A percentile compares a stretch with the other conserved stretches of the same genome.
Conservation (phyloP, 1,284 basidiomycete species). For the Trametes polyzona region DNA sequence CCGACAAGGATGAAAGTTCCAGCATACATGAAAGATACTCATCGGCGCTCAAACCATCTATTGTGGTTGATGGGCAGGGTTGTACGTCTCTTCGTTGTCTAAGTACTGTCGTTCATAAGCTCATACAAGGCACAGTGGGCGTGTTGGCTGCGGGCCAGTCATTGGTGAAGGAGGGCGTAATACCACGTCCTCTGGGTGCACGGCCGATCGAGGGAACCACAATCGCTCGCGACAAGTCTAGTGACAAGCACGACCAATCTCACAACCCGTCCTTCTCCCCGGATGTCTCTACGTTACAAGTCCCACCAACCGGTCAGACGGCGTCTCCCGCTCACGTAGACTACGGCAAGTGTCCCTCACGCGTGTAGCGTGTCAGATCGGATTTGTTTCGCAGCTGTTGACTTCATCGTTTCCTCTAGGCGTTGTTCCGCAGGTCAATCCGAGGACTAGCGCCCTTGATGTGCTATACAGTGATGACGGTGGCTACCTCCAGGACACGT, state of each 20-base stretch:
- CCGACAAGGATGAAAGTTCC: too few species aligned
- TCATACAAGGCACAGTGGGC: too few species aligned
- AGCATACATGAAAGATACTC: not conserved
- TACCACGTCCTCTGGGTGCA: too few species aligned
- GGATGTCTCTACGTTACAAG: too few species aligned
- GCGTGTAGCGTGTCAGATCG: not conserved
- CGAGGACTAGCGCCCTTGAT: slow-evolving; percentile 17
- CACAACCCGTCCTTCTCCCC: too few species aligned
- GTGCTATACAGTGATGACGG: slow-evolving; percentile 14
- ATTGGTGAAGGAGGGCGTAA: too few species aligned
- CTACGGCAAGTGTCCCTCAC: slow-evolving; percentile 11
- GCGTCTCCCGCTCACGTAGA: slow-evolving; percentile 21
- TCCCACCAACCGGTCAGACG: too few species aligned
- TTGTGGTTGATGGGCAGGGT: not conserved
- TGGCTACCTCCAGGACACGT: slow-evolving; percentile 19
- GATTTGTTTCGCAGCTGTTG: slow-evolving; percentile 2
- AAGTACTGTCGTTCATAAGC: too few species aligned
- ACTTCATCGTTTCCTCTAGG: slow-evolving; percentile 9
- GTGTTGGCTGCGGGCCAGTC: too few species aligned
- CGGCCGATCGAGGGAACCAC: too few species aligned
- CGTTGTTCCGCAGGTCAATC: slow-evolving; percentile 19
- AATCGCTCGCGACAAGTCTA: too few species aligned
- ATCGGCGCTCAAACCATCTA: not conserved
- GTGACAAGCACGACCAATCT: too few species aligned
- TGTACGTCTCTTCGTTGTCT: not conserved